These are phyloP conservation scores for Cymbomonas tetramitiformis DNA, from an alignment of 139 green algal species.

Conservation along the genomic window DNA sequence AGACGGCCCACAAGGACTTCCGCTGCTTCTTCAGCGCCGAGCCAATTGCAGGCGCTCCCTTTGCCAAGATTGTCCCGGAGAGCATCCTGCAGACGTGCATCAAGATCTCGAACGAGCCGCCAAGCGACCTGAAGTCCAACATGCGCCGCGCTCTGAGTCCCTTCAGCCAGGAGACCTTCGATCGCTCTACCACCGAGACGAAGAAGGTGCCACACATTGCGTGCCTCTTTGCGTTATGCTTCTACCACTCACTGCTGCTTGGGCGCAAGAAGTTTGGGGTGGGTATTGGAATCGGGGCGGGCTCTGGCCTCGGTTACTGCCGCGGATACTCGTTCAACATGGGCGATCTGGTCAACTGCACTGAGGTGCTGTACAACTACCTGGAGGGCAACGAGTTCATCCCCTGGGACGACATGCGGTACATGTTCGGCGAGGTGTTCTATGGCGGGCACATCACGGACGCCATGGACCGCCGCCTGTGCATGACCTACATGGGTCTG, in stretches of 20 bases:
- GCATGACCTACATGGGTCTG: conserved; percentile 67
- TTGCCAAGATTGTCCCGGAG: conserved; percentile 68
- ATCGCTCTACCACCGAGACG: conserved; percentile 32
- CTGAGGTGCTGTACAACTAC: conserved; percentile 73
- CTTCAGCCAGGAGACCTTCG: conserved; percentile 48
- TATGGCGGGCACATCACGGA: conserved; percentile 77
- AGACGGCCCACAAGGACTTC: conserved; percentile 65
- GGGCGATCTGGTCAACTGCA: conserved; percentile 65
- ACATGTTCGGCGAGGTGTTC: conserved; percentile 79
- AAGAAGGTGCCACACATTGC: conserved; percentile 57
- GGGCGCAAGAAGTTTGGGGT: conserved; percentile 77
- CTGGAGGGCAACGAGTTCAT: conserved; percentile 52
- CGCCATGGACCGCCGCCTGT: conserved; percentile 65
- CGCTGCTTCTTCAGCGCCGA: conserved; percentile 77
- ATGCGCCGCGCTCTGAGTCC: conserved; percentile 60
- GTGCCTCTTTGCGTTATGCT: conserved; percentile 71
- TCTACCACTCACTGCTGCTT: conserved; percentile 77
- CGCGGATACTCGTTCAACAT: conserved; percentile 77
- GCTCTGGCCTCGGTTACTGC: conserved; percentile 72
- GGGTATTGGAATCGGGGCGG: conserved; percentile 59
- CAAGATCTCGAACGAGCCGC: conserved; percentile 73
- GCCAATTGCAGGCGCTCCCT: conserved; percentile 69
- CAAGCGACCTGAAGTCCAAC: conserved; percentile 72
- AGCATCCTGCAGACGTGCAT: conserved; percentile 65
- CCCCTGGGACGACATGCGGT: conserved; percentile 66